Conservation (phyloP, 2,329 filamentous ascomycete genomes). For the Beauveria medogensis region DNA sequence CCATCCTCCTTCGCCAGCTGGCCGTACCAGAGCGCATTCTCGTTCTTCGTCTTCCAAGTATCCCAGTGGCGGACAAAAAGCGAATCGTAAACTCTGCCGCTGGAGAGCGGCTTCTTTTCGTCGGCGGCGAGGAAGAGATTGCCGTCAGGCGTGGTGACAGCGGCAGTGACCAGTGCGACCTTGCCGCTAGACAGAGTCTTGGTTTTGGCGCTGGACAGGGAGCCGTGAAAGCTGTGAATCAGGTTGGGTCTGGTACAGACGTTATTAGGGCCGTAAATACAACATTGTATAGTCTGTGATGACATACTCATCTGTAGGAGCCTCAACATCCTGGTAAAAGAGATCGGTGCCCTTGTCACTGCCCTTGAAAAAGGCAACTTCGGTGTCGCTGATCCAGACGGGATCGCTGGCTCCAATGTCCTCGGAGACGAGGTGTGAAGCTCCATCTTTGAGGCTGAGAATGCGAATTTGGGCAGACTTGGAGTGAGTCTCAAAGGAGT, state of each 20-base stretch:
- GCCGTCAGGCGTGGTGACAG: constrained; percentile 59
- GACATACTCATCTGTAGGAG: constrained; percentile 32
- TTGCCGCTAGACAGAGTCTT: constrained; percentile 41
- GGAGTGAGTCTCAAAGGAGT: constrained; percentile 69
- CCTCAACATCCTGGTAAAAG: constrained; percentile 28
- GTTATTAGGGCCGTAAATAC: neutral
- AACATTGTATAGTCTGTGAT: neutral
- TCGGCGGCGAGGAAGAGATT: constrained; percentile 58
- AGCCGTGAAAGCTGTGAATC: constrained; percentile 42
- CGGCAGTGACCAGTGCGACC: constrained; percentile 51
- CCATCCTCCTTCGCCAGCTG: constrained; percentile 41
- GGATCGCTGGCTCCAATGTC: constrained; percentile 60
- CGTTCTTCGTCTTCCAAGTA: constrained; percentile 60
- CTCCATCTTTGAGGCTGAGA: constrained; percentile 59
- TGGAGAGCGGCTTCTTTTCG: constrained; percentile 51
- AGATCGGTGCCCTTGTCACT: constrained; percentile 41
- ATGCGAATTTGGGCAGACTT: constrained; percentile 62
- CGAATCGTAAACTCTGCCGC: constrained; percentile 63
- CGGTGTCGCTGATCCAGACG: constrained; percentile 65
- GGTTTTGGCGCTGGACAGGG: constrained; percentile 51
- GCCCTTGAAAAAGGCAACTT: constrained; percentile 47
- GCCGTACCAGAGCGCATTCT: constrained; percentile 66
- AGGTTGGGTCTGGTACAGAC: constrained; percentile 27
- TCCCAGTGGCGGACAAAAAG: constrained; percentile 83
- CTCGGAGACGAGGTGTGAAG: constrained; percentile 57